Conservation (phyloP, 108 stramenopile species). For the Skeletonema grethae region DNA sequence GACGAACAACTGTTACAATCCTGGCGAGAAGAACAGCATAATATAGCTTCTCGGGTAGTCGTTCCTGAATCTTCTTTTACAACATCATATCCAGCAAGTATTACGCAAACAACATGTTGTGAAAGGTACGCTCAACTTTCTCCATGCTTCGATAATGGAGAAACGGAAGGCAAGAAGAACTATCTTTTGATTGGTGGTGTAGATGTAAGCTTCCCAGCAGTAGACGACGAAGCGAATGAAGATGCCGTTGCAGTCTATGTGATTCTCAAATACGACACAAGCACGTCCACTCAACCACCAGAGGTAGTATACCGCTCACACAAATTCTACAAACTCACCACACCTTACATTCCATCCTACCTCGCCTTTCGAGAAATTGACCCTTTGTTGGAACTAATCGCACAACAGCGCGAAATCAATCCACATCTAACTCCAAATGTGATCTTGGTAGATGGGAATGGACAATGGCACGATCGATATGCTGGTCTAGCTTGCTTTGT, state of each 20-base stretch:
- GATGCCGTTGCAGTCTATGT: slow-evolving; percentile 65
- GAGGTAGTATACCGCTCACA: slow-evolving; percentile 55
- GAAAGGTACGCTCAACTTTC: neutral
- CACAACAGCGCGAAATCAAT: slow-evolving; percentile 32
- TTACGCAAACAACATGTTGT: neutral
- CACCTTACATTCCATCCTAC: slow-evolving; percentile 59
- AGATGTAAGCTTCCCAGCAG: slow-evolving; percentile 58
- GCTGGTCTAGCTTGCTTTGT: slow-evolving; percentile 71
- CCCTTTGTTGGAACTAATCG: slow-evolving; percentile 57
- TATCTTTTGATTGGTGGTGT: slow-evolving; percentile 62
- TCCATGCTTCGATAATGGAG: slow-evolving; percentile 6
- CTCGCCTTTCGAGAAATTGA: slow-evolving; percentile 72
- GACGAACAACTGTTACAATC: neutral
- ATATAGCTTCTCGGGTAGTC: slow-evolving; percentile 41
- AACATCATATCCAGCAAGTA: neutral
- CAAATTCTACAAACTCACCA: slow-evolving; percentile 27
- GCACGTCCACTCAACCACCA: neutral
- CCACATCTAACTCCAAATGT: slow-evolving; percentile 57
- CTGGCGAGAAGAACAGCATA: slow-evolving; percentile 49
- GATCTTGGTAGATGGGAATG: slow-evolving; percentile 67
- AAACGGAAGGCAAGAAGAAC: neutral
- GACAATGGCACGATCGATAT: slow-evolving; percentile 61
- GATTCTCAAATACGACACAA: slow-evolving; percentile 43
- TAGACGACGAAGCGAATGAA: slow-evolving; percentile 13
- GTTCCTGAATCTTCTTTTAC: slow-evolving; percentile 13